A percentile compares a stretch with the other conserved stretches of the same genome.
phyloP scores from a whole-genome alignment of 345 rosid genomes.

The Eucalyptus polyanthemos region DNA sequence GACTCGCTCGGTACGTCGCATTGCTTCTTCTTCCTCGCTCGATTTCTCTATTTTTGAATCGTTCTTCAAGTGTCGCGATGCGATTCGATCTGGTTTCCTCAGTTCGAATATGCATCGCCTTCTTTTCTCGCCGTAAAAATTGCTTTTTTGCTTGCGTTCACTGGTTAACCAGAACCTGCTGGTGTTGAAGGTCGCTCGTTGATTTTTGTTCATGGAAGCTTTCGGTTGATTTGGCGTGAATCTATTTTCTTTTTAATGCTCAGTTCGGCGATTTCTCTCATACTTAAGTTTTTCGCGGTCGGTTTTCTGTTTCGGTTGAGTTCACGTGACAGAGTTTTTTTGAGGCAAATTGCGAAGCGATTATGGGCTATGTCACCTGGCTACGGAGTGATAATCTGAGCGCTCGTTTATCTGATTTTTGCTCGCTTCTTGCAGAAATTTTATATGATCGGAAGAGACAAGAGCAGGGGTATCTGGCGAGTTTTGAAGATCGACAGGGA shows the following conservation, averaged over 20 bases:
- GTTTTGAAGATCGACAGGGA: slow-evolving; percentile 73
- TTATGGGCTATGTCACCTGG: neutral
- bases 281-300: neutral
- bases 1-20: slow-evolving; percentile 61
- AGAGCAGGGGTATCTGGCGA: slow-evolving; percentile 51
- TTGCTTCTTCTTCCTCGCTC: neutral
- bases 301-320: neutral
- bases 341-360: neutral
- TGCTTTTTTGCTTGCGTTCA: neutral
- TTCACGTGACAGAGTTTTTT: neutral
- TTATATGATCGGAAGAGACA: slow-evolving; percentile 85
- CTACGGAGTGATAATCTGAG: neutral
- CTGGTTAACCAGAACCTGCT: neutral
- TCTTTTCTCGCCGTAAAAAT: neutral
- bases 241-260: neutral
- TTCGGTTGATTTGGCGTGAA: neutral
- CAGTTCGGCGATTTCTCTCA: neutral
- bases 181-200: neutral
- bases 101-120: neutral
- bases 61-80: neutral
- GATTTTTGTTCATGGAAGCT: neutral
- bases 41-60: neutral
- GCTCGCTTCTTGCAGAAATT: slow-evolving; percentile 40
- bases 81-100: neutral
- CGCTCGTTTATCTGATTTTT: neutral